A percentile compares a stretch with the other conserved stretches of the same genome.
Evolutionary conservation across 2,329 filamentous ascomycete species (phyloP).

Genomic region (Phyllosticta citrichinensis): DNA sequence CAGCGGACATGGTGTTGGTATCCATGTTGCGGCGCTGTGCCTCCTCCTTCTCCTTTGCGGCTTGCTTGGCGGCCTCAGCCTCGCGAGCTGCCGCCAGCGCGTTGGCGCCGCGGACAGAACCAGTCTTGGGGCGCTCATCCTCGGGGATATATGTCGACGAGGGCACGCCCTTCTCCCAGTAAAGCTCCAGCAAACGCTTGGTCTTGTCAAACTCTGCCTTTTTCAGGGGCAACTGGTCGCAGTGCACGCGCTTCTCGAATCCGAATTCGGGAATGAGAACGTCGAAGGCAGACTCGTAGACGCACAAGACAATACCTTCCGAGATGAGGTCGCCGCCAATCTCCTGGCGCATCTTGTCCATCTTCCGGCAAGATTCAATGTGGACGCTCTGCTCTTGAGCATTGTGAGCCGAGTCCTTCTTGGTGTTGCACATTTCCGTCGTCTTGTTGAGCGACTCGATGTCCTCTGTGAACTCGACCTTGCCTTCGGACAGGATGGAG

Average conservation of each 20-base stretch:
- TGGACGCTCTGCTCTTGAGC: conserved; percentile 98
- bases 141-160: conserved; percentile 94
- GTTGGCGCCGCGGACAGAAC: conserved; percentile 61
- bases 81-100: conserved; percentile 68
- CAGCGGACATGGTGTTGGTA: conserved; percentile 84
- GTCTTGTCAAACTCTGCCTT: conserved; percentile 99
- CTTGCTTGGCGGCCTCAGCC: conserved; percentile 71
- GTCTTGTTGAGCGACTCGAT: conserved; percentile 82
- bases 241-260: conserved; percentile 98
- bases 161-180: conserved; percentile 99
- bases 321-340: conserved; percentile 84
- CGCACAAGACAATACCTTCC: conserved; percentile 90
- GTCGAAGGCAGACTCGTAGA: conserved; percentile 98
- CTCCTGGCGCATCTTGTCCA: conserved; percentile 85
- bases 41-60: conserved; percentile 79
- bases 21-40: conserved; percentile 87
- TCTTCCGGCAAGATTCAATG: conserved; percentile 90
- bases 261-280: conserved; percentile 96
- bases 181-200: conserved; percentile 85
- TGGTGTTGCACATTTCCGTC: conserved; percentile 92
- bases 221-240: conserved; percentile 92
- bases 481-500: conserved; percentile 68
- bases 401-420: conserved; percentile 96
- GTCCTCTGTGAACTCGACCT: conserved; percentile 80
- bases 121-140: conserved; percentile 85